A percentile compares a stretch with the other conserved stretches of the same genome.
phyloP scores from a whole-genome alignment of 192 early-diverging fungal genomes.

The Kappamyces sp. region DNA sequence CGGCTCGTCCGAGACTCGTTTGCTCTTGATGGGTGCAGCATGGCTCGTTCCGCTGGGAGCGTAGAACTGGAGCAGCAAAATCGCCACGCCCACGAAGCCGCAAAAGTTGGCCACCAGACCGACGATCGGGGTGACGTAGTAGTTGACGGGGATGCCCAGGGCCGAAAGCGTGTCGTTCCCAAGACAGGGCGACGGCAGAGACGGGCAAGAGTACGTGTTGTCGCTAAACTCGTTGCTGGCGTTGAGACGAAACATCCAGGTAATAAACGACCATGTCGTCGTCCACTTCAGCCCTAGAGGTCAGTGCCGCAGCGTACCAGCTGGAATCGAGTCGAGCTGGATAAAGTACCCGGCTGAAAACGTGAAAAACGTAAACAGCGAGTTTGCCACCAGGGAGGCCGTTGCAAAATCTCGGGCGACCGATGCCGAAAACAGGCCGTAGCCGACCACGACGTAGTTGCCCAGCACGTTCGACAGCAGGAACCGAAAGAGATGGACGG shows the following conservation, averaged over 20 bases:
- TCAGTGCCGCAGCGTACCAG: constrained; percentile 26
- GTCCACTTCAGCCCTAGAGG: too few species aligned
- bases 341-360: constrained; percentile 37
- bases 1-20: neutral
- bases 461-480: constrained; percentile 16
- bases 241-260: constrained; percentile 27
- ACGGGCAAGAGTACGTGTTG: constrained; percentile 30
- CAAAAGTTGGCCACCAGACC: constrained; percentile 21
- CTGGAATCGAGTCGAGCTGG: constrained; percentile 29
- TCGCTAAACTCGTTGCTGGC: constrained; percentile 39
- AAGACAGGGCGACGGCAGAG: constrained; percentile 21
- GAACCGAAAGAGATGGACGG: constrained; percentile 31
- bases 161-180: constrained; percentile 26
- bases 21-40: constrained; percentile 5
- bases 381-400: constrained; percentile 31
- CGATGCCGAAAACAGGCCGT: constrained; percentile 30
- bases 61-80: constrained; percentile 12
- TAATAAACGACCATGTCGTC: constrained; percentile 22
- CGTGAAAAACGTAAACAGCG: constrained; percentile 32
- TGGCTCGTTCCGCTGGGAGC: constrained; percentile 12
- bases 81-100: constrained; percentile 23
- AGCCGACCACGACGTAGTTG: constrained; percentile 27
- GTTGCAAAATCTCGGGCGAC: constrained; percentile 41
- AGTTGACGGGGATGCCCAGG: constrained; percentile 23
- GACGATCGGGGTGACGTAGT: constrained; percentile 19